phyloP scores from a whole-genome alignment of 179 eudicot genomes.

The Spinacia oleracea region DNA sequence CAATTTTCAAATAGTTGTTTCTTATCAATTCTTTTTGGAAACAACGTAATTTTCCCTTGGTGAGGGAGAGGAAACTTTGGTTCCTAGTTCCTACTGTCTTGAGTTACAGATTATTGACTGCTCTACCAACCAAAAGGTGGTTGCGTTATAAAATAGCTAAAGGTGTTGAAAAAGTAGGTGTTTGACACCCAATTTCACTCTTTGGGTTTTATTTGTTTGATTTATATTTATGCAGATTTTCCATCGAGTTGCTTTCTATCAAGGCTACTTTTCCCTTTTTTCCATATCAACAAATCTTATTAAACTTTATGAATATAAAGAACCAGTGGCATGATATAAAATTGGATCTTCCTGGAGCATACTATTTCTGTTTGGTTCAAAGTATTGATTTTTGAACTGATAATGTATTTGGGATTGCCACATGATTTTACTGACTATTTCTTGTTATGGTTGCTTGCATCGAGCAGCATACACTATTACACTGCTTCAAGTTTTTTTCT shows the following conservation, averaged over 20 bases:
- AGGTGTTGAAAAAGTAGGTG: background rate
- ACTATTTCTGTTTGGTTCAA: background rate
- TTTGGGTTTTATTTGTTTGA: background rate
- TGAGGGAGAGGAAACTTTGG: background rate
- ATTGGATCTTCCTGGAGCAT: background rate
- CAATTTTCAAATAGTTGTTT: too few species aligned
- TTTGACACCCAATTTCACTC: background rate
- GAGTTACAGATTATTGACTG: too few species aligned
- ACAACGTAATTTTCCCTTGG: background rate
- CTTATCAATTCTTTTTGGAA: too few species aligned
- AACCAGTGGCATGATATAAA: background rate
- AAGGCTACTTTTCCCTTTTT: background rate
- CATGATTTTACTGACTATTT: too few species aligned
- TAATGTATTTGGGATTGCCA: background rate
- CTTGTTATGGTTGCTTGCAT: slow-evolving; percentile 1
- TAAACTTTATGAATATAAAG: background rate
- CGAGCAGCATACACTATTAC: background rate
- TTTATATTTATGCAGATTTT: background rate
- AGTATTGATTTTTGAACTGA: background rate
- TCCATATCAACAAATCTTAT: background rate
- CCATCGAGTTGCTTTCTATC: background rate
- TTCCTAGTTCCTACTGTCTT: too few species aligned
- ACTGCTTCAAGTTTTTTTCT: background rate
- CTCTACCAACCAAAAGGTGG: too few species aligned
- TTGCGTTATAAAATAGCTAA: background rate